Percentiles rank a stretch among this genome's conserved stretches.
Conservation (phyloP, 768 basidiomycete genomes). For the Mycena floridula region DNA sequence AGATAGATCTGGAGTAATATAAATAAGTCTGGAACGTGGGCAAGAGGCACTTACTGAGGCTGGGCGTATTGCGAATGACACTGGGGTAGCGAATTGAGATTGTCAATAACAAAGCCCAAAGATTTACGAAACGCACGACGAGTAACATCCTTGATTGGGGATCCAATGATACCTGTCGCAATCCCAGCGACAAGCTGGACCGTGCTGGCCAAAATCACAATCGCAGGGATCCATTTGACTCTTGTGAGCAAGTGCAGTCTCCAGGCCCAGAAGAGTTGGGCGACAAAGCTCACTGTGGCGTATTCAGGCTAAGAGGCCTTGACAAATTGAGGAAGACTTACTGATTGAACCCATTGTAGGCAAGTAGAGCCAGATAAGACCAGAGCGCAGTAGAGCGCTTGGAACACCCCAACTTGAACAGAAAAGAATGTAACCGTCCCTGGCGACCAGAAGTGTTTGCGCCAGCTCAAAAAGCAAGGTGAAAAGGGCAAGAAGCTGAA, state of each 20-base stretch:
- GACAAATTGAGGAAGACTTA: background rate
- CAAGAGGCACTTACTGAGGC: background rate
- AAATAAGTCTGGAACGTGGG: background rate
- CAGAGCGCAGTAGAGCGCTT: constrained; percentile 13
- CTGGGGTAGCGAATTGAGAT: no score
- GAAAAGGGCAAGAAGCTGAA: constrained; percentile 16
- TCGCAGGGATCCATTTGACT: constrained; percentile 3
- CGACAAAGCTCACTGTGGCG: constrained; percentile 3
- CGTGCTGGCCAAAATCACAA: constrained; percentile 3
- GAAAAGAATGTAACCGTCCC: constrained; percentile 21
- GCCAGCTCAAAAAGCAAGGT: constrained; percentile 19
- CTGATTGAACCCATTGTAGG: constrained; percentile 16
- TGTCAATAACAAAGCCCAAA: no score
- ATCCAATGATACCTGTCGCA: constrained; percentile 9
- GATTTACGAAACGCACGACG: background rate
- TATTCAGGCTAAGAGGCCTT: background rate
- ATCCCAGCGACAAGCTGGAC: constrained; percentile 9
- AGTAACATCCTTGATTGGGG: constrained; percentile 4
- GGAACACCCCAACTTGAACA: constrained; percentile 20
- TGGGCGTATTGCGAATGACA: no score
- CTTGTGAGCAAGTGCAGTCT: constrained; percentile 10
- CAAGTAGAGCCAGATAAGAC: constrained; percentile 23
- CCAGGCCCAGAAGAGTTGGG: constrained; percentile 9
- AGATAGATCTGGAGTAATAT: constrained; percentile 10
- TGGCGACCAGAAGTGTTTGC: constrained; percentile 22